Base-by-base conservation (phyloP, 2,329 filamentous ascomycete genomes). In the Aureobasidium sp. region DNA sequence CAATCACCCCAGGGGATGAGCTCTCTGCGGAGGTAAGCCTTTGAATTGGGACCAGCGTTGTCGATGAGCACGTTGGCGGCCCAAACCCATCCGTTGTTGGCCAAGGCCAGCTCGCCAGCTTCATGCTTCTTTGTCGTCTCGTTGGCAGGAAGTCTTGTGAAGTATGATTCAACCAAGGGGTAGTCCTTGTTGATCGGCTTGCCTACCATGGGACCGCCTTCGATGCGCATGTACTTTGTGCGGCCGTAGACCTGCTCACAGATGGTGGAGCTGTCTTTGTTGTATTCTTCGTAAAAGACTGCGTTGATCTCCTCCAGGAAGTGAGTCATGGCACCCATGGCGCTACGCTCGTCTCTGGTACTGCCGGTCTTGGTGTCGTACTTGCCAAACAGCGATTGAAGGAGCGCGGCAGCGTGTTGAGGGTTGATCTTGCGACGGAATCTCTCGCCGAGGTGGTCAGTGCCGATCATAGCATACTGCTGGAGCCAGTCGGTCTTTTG, bases 51-150 rank as follows among this genome's bases (percentile, higher is more conserved):
- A 0, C 95, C 95, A 34, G 94, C 94, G 70, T 97, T 94, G 77
- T 99, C 94, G 47, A 90, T 83, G 75, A 97, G 83, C 1, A 94
- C 93, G 76, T 97, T 95, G 6, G 93, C 93, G 63, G 90, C 93
- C 94, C 94, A 99, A 9, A 99, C 92, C 94, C 94, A 99, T 47
- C 94, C 94, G 71, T 99, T 99, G 76, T 97, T 97, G 44, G 87
- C 92, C 57, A 99, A 78, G 2, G 90, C 90, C 50, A 96, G 81
- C 47, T 91, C 87, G 62, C 87, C 87, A 1, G 86, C 81, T 62
- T 86, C 86, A 70, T 95, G 88, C 70, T 90, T 87, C 64, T 85
- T 82, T 0, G 94, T 96, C 12, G 82, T 84, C 12, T 88, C 84
- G 68, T 96, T 96, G 34, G 83, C 73, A 1, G 92, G 90, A 44